These are phyloP conservation scores for Neurospora crassa DNA, from an alignment of 2,329 filamentous ascomycete species.

Conservation along the genomic window DNA sequence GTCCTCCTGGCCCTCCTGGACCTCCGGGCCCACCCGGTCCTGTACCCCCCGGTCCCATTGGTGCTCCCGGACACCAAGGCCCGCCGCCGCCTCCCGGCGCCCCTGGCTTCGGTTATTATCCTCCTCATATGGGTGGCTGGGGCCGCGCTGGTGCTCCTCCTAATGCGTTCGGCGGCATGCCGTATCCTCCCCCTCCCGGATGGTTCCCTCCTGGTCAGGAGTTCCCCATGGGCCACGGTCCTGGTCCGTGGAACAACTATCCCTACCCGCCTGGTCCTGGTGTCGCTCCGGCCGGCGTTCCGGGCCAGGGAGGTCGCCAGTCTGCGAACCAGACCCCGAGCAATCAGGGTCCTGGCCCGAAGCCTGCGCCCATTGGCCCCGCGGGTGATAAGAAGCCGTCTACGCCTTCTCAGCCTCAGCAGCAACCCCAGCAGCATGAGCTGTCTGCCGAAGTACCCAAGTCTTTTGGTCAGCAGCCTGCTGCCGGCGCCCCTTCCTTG, in stretches of 20 bases:
- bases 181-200: constrained; percentile 66
- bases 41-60: constrained; percentile 5
- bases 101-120: constrained; percentile 22
- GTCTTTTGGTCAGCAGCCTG: constrained; percentile 34
- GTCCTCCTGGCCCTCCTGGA: constrained; percentile 18
- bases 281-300: constrained; percentile 15
- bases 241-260: constrained; percentile 47
- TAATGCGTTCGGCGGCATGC: constrained; percentile 51
- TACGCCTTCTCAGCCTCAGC: constrained; percentile 26
- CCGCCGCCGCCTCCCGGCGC: constrained; percentile 20
- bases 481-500: constrained; percentile 45
- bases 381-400: constrained; percentile 37
- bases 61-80: constrained; percentile 14
- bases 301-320: constrained; percentile 16
- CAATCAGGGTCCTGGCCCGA: constrained; percentile 24
- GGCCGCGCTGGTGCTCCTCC: constrained; percentile 24
- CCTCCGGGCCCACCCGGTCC: constrained; percentile 7
- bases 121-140: constrained; percentile 23
- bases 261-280: constrained; percentile 46
- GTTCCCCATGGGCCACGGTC: constrained; percentile 53
- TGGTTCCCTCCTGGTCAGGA: constrained; percentile 73
- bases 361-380: constrained; percentile 43
- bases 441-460: constrained; percentile 44
- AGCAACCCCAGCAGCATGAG: constrained; percentile 22
- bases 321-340: constrained; percentile 23